Conservation (phyloP, 306 rosid species). For the Casuarina glauca region DNA sequence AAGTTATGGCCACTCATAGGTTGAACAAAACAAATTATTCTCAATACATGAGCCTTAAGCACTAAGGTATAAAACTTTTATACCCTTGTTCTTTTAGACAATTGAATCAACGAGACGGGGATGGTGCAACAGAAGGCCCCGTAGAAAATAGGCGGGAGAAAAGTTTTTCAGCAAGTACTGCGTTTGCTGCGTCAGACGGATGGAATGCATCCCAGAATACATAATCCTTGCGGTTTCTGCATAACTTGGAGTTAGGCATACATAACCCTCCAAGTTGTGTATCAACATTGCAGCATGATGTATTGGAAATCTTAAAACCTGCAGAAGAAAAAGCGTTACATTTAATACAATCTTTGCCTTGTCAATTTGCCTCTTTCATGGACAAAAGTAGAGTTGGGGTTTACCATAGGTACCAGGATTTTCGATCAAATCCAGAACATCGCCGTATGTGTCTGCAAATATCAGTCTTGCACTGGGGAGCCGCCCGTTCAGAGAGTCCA, state of each 20-base stretch:
- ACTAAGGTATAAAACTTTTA: not conserved
- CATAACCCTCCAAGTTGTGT: slow-evolving; percentile 73
- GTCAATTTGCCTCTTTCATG: not conserved
- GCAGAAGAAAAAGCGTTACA: not conserved
- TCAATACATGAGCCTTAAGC: not conserved
- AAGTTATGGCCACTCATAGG: too few species aligned
- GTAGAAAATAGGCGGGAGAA: slow-evolving; percentile 43
- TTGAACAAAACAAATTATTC: not conserved
- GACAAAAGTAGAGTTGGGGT: not conserved
- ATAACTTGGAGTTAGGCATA: slow-evolving; percentile 73
- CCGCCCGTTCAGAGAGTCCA: slow-evolving; percentile 41
- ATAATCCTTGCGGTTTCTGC: slow-evolving; percentile 56
- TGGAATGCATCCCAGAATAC: slow-evolving; percentile 95
- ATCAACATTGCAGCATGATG: slow-evolving; percentile 84
- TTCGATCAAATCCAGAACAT: slow-evolving; percentile 57
- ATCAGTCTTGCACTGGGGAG: slow-evolving; percentile 52
- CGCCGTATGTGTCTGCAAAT: slow-evolving; percentile 64
- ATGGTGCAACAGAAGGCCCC: slow-evolving; percentile 39
- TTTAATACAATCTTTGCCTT: not conserved
- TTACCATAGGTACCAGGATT: slow-evolving; percentile 62
- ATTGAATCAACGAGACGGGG: slow-evolving; percentile 31
- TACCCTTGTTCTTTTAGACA: too few species aligned
- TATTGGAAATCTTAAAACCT: slow-evolving; percentile 84
- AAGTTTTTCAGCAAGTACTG: slow-evolving; percentile 57
- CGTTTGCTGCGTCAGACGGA: slow-evolving; percentile 88